phyloP scores from a whole-genome alignment of 2,329 filamentous ascomycete species.

The Pseudocercospora cruenta region DNA sequence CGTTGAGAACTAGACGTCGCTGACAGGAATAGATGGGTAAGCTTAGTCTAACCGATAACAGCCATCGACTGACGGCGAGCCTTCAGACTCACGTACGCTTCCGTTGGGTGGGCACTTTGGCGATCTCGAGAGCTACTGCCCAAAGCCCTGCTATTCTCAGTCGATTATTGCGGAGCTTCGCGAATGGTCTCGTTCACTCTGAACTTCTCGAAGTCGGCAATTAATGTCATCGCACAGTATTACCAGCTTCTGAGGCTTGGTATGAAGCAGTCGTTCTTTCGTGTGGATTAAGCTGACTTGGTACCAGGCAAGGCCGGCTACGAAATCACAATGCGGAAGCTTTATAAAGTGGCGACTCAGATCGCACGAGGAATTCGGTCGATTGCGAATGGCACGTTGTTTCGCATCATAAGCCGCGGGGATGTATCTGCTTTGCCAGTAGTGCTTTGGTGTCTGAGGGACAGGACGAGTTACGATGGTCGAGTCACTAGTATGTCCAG shows the following conservation, averaged over 20 bases:
- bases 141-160: conserved; percentile 69
- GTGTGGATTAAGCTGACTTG: not conserved
- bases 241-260: conserved; percentile 74
- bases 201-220: conserved; percentile 72
- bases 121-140: conserved; percentile 67
- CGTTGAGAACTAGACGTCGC: not conserved
- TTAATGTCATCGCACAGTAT: conserved; percentile 72
- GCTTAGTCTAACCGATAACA: not conserved
- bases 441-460: not conserved
- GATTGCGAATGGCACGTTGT: not conserved
- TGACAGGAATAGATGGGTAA: not conserved
- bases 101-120: conserved; percentile 73
- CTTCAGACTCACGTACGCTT: conserved; percentile 41
- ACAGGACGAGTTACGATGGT: not conserved
- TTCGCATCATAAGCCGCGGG: not conserved
- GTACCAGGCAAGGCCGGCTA: not conserved
- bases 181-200: conserved; percentile 68
- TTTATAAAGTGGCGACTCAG: no score
- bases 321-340: not conserved
- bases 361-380: not conserved
- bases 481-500: not conserved
- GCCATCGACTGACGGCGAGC: no score
- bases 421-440: not conserved
- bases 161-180: conserved; percentile 72
- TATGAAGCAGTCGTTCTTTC: no score